Conservation (phyloP, 805 yeast species). For the Komagataella pastoris region DNA sequence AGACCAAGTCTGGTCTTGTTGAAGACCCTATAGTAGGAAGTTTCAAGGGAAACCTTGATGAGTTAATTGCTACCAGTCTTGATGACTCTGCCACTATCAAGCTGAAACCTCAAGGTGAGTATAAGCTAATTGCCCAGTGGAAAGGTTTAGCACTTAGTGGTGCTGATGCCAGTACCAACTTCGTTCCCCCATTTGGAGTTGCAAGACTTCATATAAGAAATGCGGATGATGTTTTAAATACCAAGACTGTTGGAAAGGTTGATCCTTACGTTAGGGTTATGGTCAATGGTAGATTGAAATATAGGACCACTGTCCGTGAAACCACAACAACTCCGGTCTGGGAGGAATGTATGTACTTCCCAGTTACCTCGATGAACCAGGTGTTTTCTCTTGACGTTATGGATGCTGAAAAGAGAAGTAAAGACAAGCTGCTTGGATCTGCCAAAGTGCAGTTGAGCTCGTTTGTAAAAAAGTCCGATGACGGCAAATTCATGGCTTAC, state of each 20-base stretch:
- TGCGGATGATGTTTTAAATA: conserved; percentile 36
- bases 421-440: conserved; percentile 53
- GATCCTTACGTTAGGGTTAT: conserved; percentile 61
- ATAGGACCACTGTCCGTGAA: conserved; percentile 39
- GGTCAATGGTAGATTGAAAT: conserved; percentile 43
- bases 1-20: conserved; percentile 40
- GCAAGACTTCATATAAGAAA: conserved; percentile 43
- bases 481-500: conserved; percentile 32
- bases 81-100: conserved; percentile 37
- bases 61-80: conserved; percentile 32
- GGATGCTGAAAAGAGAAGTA: conserved; percentile 54
- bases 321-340: conserved; percentile 44
- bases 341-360: conserved; percentile 44
- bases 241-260: conserved; percentile 58
- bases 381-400: conserved; percentile 41
- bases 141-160: conserved; percentile 53
- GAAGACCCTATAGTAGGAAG: conserved; percentile 37
- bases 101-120: conserved; percentile 37
- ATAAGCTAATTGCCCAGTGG: conserved; percentile 50
- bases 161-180: conserved; percentile 26
- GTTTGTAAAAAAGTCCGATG: conserved; percentile 30
- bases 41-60: conserved; percentile 38
- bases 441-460: conserved; percentile 35
- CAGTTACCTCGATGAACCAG: conserved; percentile 48
- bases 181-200: conserved; percentile 54